Percentiles rank a stretch among this genome's conserved stretches.
phyloP scores from a whole-genome alignment of 2,329 filamentous ascomycete genomes.

The Colletotrichum sp. region DNA sequence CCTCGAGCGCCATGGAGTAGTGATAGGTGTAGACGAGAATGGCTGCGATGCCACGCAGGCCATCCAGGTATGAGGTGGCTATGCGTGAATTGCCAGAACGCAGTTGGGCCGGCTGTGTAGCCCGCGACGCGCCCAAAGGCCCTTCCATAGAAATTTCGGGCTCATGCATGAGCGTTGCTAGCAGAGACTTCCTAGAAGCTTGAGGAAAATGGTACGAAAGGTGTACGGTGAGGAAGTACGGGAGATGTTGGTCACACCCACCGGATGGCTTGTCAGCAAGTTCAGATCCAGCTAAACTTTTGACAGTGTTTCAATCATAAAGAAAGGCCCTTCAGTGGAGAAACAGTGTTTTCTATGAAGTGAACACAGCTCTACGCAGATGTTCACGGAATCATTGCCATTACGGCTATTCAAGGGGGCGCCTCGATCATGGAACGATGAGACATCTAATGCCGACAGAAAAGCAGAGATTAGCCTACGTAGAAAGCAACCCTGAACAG shows the following conservation, averaged over 20 bases:
- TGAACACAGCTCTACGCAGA: fast-evolving
- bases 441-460: neutral
- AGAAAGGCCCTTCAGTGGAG: neutral
- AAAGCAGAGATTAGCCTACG: neutral
- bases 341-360: neutral
- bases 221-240: neutral
- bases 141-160: neutral
- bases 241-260: neutral
- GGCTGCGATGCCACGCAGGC: neutral
- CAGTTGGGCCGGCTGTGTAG: neutral
- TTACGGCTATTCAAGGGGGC: neutral
- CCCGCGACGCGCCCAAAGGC: neutral
- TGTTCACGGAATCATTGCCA: neutral
- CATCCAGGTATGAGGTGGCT: neutral
- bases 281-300: neutral
- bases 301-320: neutral
- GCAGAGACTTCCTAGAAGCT: fast-evolving
- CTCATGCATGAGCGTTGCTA: neutral
- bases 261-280: neutral
- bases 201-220: neutral
- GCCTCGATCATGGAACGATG: neutral
- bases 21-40: neutral
- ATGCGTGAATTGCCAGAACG: neutral
- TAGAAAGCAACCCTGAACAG: neutral
- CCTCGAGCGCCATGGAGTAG: neutral